Conservation (phyloP, 208 protist species). For the Sergeia podlipaevii region DNA sequence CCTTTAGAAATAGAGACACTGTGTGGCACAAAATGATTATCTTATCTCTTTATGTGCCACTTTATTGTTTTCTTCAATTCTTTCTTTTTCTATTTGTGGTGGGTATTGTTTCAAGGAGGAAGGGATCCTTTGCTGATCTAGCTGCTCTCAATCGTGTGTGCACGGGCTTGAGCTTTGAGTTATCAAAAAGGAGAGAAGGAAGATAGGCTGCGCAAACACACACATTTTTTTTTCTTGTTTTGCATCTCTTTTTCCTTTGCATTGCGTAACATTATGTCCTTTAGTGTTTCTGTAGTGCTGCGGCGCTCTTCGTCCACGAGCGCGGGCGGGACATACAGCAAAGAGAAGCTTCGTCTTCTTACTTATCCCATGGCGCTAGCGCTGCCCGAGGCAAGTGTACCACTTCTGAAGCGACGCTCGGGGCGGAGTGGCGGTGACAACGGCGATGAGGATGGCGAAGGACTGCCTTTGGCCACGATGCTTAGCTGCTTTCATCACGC, state of each 20-base stretch:
- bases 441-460: background rate
- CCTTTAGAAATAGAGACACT: too few species aligned
- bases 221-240: constrained; percentile 3
- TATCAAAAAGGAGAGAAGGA: background rate
- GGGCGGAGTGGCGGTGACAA: background rate
- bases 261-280: background rate
- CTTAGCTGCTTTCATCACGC: background rate
- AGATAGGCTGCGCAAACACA: background rate
- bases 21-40: too few species aligned
- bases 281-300: background rate
- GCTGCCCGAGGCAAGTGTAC: constrained; percentile 47
- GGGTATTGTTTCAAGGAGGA: too few species aligned
- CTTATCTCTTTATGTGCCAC: too few species aligned
- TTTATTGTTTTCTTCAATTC: too few species aligned
- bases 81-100: too few species aligned
- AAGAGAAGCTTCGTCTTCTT: constrained; percentile 38
- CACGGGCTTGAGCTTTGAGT: too few species aligned
- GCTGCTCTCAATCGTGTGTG: too few species aligned
- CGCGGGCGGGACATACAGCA: background rate
- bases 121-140: too few species aligned
- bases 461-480: background rate
- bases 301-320: background rate
- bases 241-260: constrained; percentile 4
- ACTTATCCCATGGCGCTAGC: constrained; percentile 74
- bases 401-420: constrained; percentile 27